Evolutionary conservation across 352 stramenopile species (phyloP), one percentile per base, ranked within the genome.

Genomic region (Phytophthora chlamydospora): DNA sequence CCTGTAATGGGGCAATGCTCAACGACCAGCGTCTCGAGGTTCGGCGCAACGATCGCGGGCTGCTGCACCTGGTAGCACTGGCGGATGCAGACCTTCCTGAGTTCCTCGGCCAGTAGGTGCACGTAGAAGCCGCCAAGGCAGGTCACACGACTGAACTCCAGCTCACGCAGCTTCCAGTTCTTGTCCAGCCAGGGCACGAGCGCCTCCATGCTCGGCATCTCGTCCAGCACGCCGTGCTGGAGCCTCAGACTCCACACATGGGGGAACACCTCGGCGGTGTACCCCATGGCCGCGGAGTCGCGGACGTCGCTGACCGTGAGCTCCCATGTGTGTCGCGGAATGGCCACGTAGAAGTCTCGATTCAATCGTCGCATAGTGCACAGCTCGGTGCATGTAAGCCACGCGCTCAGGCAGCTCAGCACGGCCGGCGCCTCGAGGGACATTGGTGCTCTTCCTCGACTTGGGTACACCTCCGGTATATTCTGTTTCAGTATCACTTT

Each of bases 51-150:
- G 24, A 91, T 73, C 13, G 70, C 55, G 1, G 76, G 83, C 11
- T 75, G 63, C 51, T 80, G 75, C 53, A 93, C 55, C 40, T 88
- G 70, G 55, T 80, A 85, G 55, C 83, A 93, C 50, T 90, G 66
- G 1, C 59, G 44, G 58, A 91, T 66, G 10, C 52, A 57, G 33
- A 93, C 52, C 38, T 57, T 69, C 49, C 79, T 73, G 31, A 93
- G 80, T 31, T 80, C 51, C 42, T 82, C 48, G 13, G 75, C 68
- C 34, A 72, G 44, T 0, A 85, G 57, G 17, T 69, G 58, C 36
- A 91, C 24, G 34, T 78, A 70, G 13, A 66, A 78, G 45, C 85
- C 81, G 17, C 60, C 74, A 27, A 87, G 65, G 24, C 78, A 66
- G 39, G 61, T 76, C n/a, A 93, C 68, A 24, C 73, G 68, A 5